phyloP scores from a whole-genome alignment of 176 grass and related monocot genomes.

The Bolboschoenus planiculmis region DNA sequence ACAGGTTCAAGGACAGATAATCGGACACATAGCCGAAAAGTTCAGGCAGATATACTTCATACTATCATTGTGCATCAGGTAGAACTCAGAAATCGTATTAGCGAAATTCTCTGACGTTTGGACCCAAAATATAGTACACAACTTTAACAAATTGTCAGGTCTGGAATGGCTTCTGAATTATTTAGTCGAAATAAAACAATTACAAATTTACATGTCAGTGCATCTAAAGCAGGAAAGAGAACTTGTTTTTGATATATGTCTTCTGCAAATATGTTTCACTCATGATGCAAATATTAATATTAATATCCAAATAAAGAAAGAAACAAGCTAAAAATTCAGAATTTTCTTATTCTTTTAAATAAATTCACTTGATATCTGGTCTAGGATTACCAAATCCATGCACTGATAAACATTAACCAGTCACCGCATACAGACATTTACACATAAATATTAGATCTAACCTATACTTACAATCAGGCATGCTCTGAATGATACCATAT shows the following conservation, averaged over 20 bases:
- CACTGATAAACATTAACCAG: neutral
- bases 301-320: neutral
- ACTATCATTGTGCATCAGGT: neutral
- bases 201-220: neutral
- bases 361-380: neutral
- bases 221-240: neutral
- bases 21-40: neutral
- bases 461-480: neutral
- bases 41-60: neutral
- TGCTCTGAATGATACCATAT: neutral
- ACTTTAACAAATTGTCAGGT: neutral
- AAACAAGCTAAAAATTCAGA: neutral
- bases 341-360: neutral
- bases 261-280: neutral
- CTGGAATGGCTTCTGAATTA: neutral
- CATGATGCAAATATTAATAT: neutral
- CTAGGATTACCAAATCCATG: neutral
- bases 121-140: conserved; percentile 2
- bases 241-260: neutral
- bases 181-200: neutral
- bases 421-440: neutral
- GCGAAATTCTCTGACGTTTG: neutral
- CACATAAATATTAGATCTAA: neutral
- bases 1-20: neutral
- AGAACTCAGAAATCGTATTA: neutral